Base-by-base conservation (phyloP, 371 early-diverging fungal species). In the Mucor sp. region DNA sequence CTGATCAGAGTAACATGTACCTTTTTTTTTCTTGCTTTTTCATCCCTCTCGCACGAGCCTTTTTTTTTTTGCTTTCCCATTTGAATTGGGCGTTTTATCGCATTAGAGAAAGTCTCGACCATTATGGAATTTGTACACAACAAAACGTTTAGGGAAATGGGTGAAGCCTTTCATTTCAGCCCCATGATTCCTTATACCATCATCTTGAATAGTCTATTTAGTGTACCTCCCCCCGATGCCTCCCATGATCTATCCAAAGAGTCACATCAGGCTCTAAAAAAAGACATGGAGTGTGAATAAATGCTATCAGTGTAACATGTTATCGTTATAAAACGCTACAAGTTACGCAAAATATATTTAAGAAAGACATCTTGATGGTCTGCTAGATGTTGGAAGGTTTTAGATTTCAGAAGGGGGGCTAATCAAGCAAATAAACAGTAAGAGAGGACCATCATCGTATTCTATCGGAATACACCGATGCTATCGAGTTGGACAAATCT, bases 161-260 rank as follows among this genome's bases (percentile, higher is more conserved):
- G 6, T 53, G 53, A 25, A 53, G 44, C 44, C n/a, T 44, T 44
- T 44, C n/a, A 53, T 7, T 53, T 53, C 53, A 53, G 53, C 53
- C 53, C 53, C 53, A 53, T 53, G 53, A 53, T 53, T 53, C 25
- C 11, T 11, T 23, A 53, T 53, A 23, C 15, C 19, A 53, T 27
- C 27, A 25, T 53, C 27, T 44, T n/a, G 17, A 44, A 44, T 44
- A 44, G 44, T 44, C 19, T 44, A 44, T n/a, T 44, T 44, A 44
- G 44, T 53, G 27, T 27, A 53, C 53, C 53, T 25, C 15, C 53
- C 53, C 48, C 23, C 21, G n/a, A 27, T 14, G 23, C 53, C 53
- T 53, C 53, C 53, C 53, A 53, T 53, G 53, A 53, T 53, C 53
- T 53, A 27, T 53, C 27, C 44, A 23, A 59, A 33, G 39, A 59